Evolutionary conservation across 208 protist genomes (phyloP).

Genomic region (Wallacemonas sp.): DNA sequence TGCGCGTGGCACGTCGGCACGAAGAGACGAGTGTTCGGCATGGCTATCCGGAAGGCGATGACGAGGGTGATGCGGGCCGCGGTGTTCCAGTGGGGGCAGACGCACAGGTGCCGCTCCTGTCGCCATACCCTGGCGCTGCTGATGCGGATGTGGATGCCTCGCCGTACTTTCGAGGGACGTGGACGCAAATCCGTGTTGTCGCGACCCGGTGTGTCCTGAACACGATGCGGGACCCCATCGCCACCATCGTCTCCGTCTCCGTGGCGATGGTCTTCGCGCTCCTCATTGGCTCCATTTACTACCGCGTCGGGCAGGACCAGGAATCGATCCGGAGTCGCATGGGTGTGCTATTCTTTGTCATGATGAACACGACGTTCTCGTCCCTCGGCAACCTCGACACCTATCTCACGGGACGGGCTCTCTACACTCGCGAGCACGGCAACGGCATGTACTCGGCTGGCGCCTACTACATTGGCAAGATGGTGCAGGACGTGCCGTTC

Average conservation of each 20-base stretch:
- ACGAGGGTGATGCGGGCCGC: neutral
- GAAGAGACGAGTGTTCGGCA: no score
- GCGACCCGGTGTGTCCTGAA: conserved; percentile 55
- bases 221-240: conserved; percentile 57
- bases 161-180: conserved; percentile 40
- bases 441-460: conserved; percentile 67
- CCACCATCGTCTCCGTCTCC: conserved; percentile 39
- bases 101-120: neutral
- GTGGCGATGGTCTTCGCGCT: conserved; percentile 62
- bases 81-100: neutral
- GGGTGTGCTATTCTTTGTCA: conserved; percentile 72
- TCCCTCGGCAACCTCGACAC: conserved; percentile 48
- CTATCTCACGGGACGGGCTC: conserved; percentile 54
- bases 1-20: neutral
- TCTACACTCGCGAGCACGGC: conserved; percentile 66
- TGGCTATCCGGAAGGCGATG: no score
- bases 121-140: neutral
- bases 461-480: conserved; percentile 72
- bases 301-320: conserved; percentile 47
- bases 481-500: conserved; percentile 61
- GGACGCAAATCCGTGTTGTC: conserved; percentile 57
- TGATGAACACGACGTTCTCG: conserved; percentile 74
- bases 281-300: conserved; percentile 77
- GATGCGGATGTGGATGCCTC: neutral
- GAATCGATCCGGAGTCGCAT: conserved; percentile 63